A percentile compares a stretch with the other conserved stretches of the same genome.
These are phyloP conservation scores for Aspergillus incahuasiensis DNA, from an alignment of 495 filamentous ascomycete species.

Conservation along the genomic window DNA sequence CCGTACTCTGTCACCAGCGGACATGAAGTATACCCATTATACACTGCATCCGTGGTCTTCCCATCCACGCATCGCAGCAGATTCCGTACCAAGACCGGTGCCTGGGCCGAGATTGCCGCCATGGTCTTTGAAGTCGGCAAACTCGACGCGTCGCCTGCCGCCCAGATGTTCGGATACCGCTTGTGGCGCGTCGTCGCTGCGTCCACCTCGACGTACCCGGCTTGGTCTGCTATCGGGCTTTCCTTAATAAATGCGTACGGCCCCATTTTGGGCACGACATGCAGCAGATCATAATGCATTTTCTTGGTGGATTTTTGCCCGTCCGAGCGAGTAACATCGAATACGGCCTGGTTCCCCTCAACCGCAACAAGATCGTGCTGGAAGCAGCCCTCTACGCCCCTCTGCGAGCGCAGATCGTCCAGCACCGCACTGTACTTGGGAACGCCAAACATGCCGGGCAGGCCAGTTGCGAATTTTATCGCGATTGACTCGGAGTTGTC, in stretches of 20 bases:
- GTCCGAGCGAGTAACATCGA: constrained; percentile 22
- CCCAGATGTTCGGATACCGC: constrained; percentile 62
- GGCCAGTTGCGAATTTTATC: constrained; percentile 60
- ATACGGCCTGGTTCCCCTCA: constrained; percentile 54
- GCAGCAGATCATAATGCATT: constrained; percentile 58
- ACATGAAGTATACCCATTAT: constrained; percentile 68
- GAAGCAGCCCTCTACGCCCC: constrained; percentile 62
- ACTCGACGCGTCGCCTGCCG: constrained; percentile 61
- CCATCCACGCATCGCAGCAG: constrained; percentile 50
- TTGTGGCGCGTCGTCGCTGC: constrained; percentile 54
- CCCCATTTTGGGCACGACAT: constrained; percentile 59
- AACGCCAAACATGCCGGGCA: constrained; percentile 62
- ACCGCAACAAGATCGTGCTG: constrained; percentile 61
- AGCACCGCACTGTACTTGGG: constrained; percentile 62
- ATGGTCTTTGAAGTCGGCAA: constrained; percentile 66
- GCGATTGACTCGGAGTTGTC: constrained; percentile 42
- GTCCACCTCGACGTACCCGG: constrained; percentile 62
- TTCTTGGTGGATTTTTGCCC: constrained; percentile 28
- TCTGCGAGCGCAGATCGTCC: constrained; percentile 55
- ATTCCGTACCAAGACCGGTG: constrained; percentile 56
- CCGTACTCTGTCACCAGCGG: constrained; percentile 60
- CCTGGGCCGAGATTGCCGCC: constrained; percentile 59
- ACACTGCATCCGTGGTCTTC: constrained; percentile 44
- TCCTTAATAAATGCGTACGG: constrained; percentile 55
- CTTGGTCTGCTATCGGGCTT: constrained; percentile 52